Base-by-base conservation (phyloP, 1,284 basidiomycete genomes). In the Pyrrhoderma noxium region DNA sequence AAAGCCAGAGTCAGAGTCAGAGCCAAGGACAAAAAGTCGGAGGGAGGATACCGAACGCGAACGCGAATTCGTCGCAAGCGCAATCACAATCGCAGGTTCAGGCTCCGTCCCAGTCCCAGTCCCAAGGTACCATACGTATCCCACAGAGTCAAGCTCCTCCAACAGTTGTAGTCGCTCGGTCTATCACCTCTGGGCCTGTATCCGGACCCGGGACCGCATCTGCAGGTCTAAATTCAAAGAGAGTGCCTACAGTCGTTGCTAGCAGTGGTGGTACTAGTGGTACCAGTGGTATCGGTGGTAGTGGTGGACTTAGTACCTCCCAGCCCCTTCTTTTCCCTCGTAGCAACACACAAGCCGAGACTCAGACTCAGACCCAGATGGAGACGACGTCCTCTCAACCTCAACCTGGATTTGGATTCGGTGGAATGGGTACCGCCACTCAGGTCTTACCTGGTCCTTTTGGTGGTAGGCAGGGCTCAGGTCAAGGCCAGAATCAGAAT, bases 371-470 rank as follows among this genome's bases (percentile, higher is more conserved):
- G 31, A 35, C 25, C 23, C 45, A 45, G 38, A 38, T 45, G n/a
- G 22, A 50, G 39, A 36, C 43, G 31, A 11, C 18, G 18, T 64
- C 62, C 34, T 74, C 76, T 2, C 76, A 81, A 57, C 70, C 74
- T 14, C n/a, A n/a, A n/a, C n/a, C n/a, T n/a, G n/a, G n/a, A n/a
- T n/a, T n/a, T n/a, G n/a, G n/a, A n/a, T n/a, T n/a, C n/a, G n/a
- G n/a, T n/a, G 55, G 66, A 9, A 66, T 78, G 65, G 66, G 78
- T 65, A 62, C 72, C 31, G 86, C 75, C 56, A 89, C 85, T 0
- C 89, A 91, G 62, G 65, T 82, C 2, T 63, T 88, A 7, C 79
- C 87, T 2, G 88, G 88, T 1, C 77, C 74, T 0, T 79, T 79
- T 66, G 88, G 86, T 39, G 85, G 81, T 27, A 73, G 85, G 45